phyloP scores from a whole-genome alignment of 2,329 filamentous ascomycete genomes.

The Aspergillus sp. region DNA sequence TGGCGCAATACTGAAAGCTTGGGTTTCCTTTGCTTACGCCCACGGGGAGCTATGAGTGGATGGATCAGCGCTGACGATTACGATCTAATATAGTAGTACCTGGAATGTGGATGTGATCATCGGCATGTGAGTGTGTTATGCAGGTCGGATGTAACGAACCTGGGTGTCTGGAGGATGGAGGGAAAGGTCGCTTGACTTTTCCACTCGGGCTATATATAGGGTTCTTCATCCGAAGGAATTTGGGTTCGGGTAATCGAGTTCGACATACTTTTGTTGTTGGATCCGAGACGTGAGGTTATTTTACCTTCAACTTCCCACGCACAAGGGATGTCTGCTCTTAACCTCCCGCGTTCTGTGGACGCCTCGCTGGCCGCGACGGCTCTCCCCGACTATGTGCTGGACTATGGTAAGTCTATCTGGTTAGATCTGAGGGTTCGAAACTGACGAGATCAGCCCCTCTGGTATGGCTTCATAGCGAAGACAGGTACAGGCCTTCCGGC shows the following conservation, averaged over 20 bases:
- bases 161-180: neutral
- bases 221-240: neutral
- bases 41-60: constrained; percentile 4
- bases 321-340: neutral
- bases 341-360: neutral
- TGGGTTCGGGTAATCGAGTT: neutral
- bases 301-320: neutral
- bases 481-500: constrained; percentile 52
- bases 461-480: constrained; percentile 51
- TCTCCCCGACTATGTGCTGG: constrained; percentile 47
- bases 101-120: constrained; percentile 3
- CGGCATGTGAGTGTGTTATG: neutral
- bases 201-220: neutral
- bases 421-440: neutral
- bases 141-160: neutral
- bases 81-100: neutral
- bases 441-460: constrained; percentile 45
- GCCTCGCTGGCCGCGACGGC: constrained; percentile 11
- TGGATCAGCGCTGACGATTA: neutral
- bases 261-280: neutral
- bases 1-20: neutral
- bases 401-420: constrained; percentile 41
- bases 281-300: neutral
- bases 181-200: neutral
- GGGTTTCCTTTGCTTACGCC: neutral